Percentiles rank a stretch among this genome's conserved stretches.
These are phyloP conservation scores for Tolypocladium ovalisporum DNA, from an alignment of 2,329 filamentous ascomycete species.

Conservation along the genomic window DNA sequence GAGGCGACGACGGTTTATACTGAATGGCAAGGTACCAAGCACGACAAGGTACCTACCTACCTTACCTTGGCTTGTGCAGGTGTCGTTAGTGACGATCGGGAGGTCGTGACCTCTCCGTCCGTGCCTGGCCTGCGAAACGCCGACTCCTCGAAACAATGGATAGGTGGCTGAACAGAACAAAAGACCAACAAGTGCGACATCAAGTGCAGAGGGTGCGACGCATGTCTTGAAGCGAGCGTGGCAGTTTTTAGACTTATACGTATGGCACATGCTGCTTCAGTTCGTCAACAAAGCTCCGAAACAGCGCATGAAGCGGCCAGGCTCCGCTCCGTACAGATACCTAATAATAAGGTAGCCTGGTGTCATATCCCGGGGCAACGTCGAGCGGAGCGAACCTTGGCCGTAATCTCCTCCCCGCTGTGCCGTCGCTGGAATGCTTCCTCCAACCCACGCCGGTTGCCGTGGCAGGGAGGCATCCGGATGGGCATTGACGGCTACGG, in stretches of 20 bases:
- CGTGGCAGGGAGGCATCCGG: neutral
- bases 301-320: neutral
- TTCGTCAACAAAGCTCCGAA: neutral
- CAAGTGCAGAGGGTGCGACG: neutral
- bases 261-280: neutral
- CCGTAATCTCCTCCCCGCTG: neutral
- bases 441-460: neutral
- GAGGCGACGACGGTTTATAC: neutral
- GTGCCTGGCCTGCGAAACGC: neutral
- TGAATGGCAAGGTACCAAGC: no score
- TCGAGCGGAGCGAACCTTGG: neutral
- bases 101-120: neutral
- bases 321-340: neutral
- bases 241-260: neutral
- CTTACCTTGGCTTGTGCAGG: neutral
- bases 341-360: neutral
- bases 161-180: neutral
- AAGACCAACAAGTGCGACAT: neutral
- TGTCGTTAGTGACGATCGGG: neutral
- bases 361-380: conserved; percentile 1
- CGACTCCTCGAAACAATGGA: neutral
- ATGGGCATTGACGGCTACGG: no score
- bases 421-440: neutral
- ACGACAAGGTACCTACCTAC: no score
- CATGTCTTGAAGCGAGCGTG: neutral